Conservation (phyloP, 2,329 filamentous ascomycete genomes). For the Apiospora marii region DNA sequence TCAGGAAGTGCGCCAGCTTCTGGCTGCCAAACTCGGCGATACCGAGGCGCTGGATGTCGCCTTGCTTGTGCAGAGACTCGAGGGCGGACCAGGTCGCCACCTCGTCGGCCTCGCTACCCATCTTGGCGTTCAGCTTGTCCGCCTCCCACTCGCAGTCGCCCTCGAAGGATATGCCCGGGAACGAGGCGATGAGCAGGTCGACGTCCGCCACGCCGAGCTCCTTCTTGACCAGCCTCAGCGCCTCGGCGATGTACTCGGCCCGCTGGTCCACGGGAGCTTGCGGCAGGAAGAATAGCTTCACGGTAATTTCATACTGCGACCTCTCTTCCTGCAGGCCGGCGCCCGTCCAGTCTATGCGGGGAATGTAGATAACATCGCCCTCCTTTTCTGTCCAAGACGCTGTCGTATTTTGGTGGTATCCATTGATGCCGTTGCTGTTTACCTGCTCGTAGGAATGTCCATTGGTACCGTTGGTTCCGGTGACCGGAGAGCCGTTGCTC, state of each 20-base stretch:
- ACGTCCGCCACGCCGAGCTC: conserved; percentile 79
- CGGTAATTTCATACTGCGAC: conserved; percentile 89
- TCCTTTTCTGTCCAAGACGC: conserved; percentile 74
- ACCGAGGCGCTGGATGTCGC: conserved; percentile 78
- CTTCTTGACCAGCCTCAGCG: conserved; percentile 79
- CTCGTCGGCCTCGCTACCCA: conserved; percentile 73
- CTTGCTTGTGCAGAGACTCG: conserved; percentile 75
- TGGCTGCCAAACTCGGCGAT: conserved; percentile 91
- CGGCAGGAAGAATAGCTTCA: conserved; percentile 93
- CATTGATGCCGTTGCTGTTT: conserved; percentile 40
- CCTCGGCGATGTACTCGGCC: conserved; percentile 76
- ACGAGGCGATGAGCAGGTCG: conserved; percentile 90
- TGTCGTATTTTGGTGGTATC: conserved; percentile 42
- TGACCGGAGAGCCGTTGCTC: conserved; percentile 32
- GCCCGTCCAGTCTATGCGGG: conserved; percentile 75
- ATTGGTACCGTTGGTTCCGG: conserved; percentile 38
- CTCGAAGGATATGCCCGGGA: conserved; percentile 92
- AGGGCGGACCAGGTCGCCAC: conserved; percentile 74
- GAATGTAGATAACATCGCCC: conserved; percentile 73
- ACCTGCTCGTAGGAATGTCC: conserved; percentile 30
- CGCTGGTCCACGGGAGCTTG: conserved; percentile 70
- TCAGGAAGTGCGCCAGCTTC: conserved; percentile 79
- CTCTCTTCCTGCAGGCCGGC: conserved; percentile 82
- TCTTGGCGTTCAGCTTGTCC: conserved; percentile 65
- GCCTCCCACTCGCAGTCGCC: conserved; percentile 87